Percentiles rank a stretch among this genome's conserved stretches.
phyloP scores from a whole-genome alignment of 805 yeast genomes.

The Isabelozyma gotoi region DNA sequence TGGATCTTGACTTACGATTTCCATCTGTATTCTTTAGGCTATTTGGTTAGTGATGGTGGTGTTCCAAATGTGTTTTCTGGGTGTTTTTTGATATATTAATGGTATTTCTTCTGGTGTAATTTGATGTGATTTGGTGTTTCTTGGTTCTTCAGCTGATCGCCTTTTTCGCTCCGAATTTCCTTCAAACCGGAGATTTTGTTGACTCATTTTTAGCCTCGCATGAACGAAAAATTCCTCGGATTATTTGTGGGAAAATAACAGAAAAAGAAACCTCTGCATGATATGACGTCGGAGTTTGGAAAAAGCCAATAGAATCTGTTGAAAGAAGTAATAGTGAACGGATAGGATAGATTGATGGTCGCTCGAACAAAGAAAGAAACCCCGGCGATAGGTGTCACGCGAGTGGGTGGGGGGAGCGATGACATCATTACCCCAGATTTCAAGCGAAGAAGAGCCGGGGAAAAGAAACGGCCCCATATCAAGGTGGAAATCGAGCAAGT shows the following conservation, averaged over 20 bases:
- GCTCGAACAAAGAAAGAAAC: background rate
- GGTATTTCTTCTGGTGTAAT: no score
- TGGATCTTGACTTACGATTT: no score
- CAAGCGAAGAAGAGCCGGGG: background rate
- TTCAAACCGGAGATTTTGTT: background rate
- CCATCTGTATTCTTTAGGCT: no score
- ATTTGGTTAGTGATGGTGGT: no score
- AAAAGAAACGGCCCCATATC: background rate
- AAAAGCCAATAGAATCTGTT: no score
- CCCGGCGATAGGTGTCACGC: background rate
- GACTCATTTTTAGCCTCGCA: background rate
- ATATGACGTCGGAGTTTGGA: background rate
- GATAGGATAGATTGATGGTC: background rate
- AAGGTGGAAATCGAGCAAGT: constrained; percentile 2
- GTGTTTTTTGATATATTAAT: no score
- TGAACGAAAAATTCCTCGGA: background rate
- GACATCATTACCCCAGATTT: background rate
- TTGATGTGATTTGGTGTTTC: background rate
- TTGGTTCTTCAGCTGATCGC: no score
- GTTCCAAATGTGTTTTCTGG: background rate
- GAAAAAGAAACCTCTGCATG: no score
- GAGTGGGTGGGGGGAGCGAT: background rate
- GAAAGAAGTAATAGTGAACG: no score
- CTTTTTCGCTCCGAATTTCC: no score
- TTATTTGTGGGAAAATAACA: background rate